A percentile compares a stretch with the other conserved stretches of the same genome.
phyloP scores from a whole-genome alignment of 768 basidiomycete species.

The Peribolospora kevripleyi region DNA sequence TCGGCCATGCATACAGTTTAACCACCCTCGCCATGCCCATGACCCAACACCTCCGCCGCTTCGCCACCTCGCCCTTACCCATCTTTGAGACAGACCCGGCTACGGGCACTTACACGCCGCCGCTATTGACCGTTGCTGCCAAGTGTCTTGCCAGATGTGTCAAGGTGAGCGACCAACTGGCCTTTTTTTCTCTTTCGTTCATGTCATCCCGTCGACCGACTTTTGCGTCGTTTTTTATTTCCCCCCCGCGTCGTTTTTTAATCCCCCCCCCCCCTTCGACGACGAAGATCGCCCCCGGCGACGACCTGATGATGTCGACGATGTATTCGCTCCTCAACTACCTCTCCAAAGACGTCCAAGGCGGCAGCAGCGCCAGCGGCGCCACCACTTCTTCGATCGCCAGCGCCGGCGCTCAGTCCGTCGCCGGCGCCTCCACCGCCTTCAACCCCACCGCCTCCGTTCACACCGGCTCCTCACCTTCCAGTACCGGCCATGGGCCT shows the following conservation, averaged over 20 bases:
- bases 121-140: conserved; percentile 59
- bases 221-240: background rate
- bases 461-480: no score
- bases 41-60: conserved; percentile 56
- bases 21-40: conserved; percentile 49
- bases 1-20: conserved; percentile 30
- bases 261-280: background rate
- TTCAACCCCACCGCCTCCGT: no score
- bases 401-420: no score
- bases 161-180: conserved; percentile 27
- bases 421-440: no score
- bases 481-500: no score
- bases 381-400: no score
- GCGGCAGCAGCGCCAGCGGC: background rate
- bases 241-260: background rate
- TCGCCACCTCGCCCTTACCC: conserved; percentile 63
- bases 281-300: conserved; percentile 49
- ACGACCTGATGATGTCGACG: conserved; percentile 75
- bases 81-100: conserved; percentile 65
- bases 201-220: background rate
- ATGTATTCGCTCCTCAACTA: conserved; percentile 92
- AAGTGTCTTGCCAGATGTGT: conserved; percentile 78
- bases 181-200: background rate
- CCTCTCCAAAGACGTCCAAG: conserved; percentile 29
- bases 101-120: conserved; percentile 44